Evolutionary conservation across 306 rosid species (phyloP).

Genomic region (Herpetospermum pedunculosum): DNA sequence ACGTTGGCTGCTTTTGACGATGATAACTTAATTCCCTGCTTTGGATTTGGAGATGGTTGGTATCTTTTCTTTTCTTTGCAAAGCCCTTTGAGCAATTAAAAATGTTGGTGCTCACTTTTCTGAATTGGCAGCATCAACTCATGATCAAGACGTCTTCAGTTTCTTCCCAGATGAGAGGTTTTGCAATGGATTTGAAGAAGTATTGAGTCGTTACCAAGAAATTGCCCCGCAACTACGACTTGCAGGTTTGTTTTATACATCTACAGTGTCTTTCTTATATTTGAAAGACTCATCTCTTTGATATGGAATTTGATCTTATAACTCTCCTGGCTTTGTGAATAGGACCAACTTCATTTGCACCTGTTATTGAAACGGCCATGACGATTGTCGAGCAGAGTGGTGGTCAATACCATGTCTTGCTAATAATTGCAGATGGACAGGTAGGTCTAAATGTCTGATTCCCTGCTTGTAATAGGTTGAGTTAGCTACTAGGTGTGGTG

Average conservation of each 20-base stretch:
- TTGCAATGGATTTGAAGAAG: slow-evolving; percentile 95
- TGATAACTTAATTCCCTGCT: slow-evolving; percentile 91
- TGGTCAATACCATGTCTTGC: slow-evolving; percentile 64
- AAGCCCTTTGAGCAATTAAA: neutral
- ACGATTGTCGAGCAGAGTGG: slow-evolving; percentile 85
- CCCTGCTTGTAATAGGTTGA: neutral
- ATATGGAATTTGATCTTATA: neutral
- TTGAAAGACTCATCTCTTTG: neutral
- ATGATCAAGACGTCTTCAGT: slow-evolving; percentile 80
- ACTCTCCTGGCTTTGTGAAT: slow-evolving; percentile 14
- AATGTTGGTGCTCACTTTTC: slow-evolving; percentile 12
- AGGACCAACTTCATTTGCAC: slow-evolving; percentile 98
- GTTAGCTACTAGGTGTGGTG: neutral
- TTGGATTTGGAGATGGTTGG: slow-evolving; percentile 98
- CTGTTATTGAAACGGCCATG: slow-evolving; percentile 86
- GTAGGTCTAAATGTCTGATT: slow-evolving; percentile 21
- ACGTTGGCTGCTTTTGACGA: slow-evolving; percentile 83
- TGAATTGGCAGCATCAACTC: slow-evolving; percentile 67
- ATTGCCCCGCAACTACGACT: slow-evolving; percentile 69
- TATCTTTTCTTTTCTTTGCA: slow-evolving; percentile 7
- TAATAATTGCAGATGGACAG: slow-evolving; percentile 93
- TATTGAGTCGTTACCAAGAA: slow-evolving; percentile 61
- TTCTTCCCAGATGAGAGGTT: slow-evolving; percentile 59
- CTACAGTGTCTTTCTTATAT: neutral
- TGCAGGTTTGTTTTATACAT: slow-evolving; percentile 47